A percentile compares a stretch with the other conserved stretches of the same genome.
Conservation (phyloP, 345 rosid genomes). For the Brassica juncea region DNA sequence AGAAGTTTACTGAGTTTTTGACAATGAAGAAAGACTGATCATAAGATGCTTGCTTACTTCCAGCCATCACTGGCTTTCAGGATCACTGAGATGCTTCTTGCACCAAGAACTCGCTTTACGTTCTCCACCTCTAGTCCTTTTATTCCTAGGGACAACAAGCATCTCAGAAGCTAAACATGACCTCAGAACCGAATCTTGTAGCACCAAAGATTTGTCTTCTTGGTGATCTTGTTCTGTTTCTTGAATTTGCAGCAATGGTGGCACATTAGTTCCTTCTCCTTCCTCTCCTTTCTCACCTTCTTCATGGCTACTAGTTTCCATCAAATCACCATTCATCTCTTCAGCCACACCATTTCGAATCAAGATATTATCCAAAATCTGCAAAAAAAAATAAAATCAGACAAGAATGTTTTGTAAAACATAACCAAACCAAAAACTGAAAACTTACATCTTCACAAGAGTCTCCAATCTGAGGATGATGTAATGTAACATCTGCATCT, state of each 20-base stretch:
- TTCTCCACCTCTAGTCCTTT: slow-evolving; percentile 80
- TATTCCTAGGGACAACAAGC: slow-evolving; percentile 67
- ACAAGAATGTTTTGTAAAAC: not conserved
- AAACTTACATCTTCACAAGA: slow-evolving; percentile 74
- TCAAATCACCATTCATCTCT: slow-evolving; percentile 44
- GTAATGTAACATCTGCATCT: slow-evolving; percentile 73
- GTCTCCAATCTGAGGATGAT: slow-evolving; percentile 60
- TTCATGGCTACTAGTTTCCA: slow-evolving; percentile 45
- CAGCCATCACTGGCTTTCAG: slow-evolving; percentile 56
- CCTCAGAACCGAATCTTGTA: slow-evolving; percentile 51
- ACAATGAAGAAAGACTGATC: not conserved
- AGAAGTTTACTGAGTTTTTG: not conserved
- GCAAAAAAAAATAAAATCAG: slow-evolving; percentile 23
- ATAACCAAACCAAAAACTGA: not conserved
- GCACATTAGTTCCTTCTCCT: slow-evolving; percentile 58
- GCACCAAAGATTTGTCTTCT: slow-evolving; percentile 2
- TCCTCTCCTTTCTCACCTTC: slow-evolving; percentile 55
- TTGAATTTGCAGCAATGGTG: slow-evolving; percentile 45
- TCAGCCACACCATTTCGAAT: slow-evolving; percentile 56
- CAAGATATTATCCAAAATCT: slow-evolving; percentile 41
- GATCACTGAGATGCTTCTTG: slow-evolving; percentile 64
- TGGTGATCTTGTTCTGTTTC: slow-evolving; percentile 30
- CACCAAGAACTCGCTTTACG: slow-evolving; percentile 82
- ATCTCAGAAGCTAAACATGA: slow-evolving; percentile 75
- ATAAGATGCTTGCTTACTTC: slow-evolving; percentile 35